Base-by-base conservation (phyloP, 83 land plant species). In the Picea engelmannii region DNA sequence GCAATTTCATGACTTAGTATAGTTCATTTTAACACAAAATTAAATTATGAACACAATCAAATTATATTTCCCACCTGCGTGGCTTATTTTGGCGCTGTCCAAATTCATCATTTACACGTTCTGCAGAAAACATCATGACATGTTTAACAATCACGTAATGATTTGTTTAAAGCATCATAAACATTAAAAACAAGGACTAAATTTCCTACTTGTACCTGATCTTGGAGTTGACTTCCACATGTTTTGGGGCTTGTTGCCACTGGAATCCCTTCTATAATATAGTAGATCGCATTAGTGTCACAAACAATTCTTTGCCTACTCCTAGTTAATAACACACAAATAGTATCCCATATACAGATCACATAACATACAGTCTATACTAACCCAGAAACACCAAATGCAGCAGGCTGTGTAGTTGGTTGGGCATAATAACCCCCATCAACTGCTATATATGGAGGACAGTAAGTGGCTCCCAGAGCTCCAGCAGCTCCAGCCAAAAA, bases 61-160 rank as follows among this genome's bases (percentile, higher is more conserved):
- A 35, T 31, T 17, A 71, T 44, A 17, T n/a, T 17, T 47, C 77
- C 1, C 23, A 42, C 95, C 92, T 88, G 79, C 93, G 89, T 81
- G 93, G 93, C 80, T 90, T 90, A 65, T 90, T 92, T 68, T 92
- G 95, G 13, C 91, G 85, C 47, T 90, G 95, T 35, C n/a, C 89
- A 78, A 84, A 84, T 64, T 92, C 95, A 63, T 90, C 93, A 87
- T 65, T 86, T 6, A 40, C 85, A 76, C 74, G 69, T 64, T 90
- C 95, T 90, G 86, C 55, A 24, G 16, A 68, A 62, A 38, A 52
- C 8, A 78, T 42, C 61, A 80, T 55, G 55, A 4, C 1, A 6
- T 62, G 31, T 71, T 21, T 8, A 84, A 73, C n/a, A 66, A 62
- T 42, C 11, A 11, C 63, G n/a, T 61, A 21, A 23, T 18, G 23